Evolutionary conservation across 208 protist genomes (phyloP), one percentile per base, ranked within the genome.

Genomic region (Wallacemonas sp.): DNA sequence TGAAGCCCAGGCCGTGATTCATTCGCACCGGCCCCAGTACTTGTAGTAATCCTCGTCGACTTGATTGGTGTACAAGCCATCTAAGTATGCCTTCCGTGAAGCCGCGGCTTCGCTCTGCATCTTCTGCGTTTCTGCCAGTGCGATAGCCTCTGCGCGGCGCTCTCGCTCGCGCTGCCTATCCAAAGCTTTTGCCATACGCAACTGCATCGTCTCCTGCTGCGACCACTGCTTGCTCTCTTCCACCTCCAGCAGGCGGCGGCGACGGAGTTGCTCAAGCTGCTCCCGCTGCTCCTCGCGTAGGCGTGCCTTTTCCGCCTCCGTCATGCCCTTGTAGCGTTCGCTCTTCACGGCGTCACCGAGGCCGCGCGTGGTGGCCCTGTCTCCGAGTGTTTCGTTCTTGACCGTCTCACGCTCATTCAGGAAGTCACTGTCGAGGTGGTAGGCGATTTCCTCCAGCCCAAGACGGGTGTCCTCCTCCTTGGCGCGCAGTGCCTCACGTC

Each of bases 11-110:
- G 6, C 27, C 1, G 15, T 26, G 41, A 26, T 46, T 66, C 86
- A 95, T 76, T 89, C 71, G 52, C 84, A 92, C 4, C 74, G 68
- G 65, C 91, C 85, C 88, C 85, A 97, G 69, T 91, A 85, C 79
- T 97, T 93, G 79, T 85, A 97, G 70, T 94, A 97, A 73, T 97
- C 87, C 66, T 97, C 92, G 63, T 93, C 89, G 34, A 97, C 83
- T 0, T 63, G 73, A 59, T 95, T 94, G 17, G 83, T 89, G 76
- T 95, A 97, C 29, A 95, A 68, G 34, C 86, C 64, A 63, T 95
- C 78, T 61, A 93, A 45, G 22, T 87, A 26, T 6, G 70, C 78
- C 67, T 79, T 84, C 24, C 83, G 83, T 53, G 76, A 44, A 30
- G 65, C 44, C 0, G 84, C 76, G 0, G 86, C 81, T 21, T 68